Base-by-base conservation (phyloP, 2,329 filamentous ascomycete species). In the Zasmidium angulare region DNA sequence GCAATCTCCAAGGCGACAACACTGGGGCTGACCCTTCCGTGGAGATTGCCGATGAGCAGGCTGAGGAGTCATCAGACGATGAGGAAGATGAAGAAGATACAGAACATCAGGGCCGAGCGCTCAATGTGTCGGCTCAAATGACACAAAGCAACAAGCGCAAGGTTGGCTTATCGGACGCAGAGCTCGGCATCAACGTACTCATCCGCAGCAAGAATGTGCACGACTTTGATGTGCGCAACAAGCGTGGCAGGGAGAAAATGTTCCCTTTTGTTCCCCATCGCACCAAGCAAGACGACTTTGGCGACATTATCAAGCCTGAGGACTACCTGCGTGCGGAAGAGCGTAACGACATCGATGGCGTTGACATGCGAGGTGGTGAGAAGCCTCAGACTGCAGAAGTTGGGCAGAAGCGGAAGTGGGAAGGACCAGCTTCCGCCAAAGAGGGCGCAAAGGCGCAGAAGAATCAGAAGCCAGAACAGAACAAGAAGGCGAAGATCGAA, bases 361-460 rank as follows among this genome's bases (percentile, higher is more conserved):
- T 88, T 53, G 86, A 88, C 51, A 78, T 85, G 58, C 80, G 80
- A 36, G 75, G 78, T 20, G 79, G 82, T 31, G 79, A 79, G 14
- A 81, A 82, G 49, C 76, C 76, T 67, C 74, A 76, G 58, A 75
- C 78, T 58, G 73, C 76, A 47, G 70, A 75, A 11, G 82, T 96
- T 20, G 95, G 93, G 19, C 93, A 93, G 78, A 99, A 99, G 77
- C 86, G 95, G 61, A 96, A 91, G 75, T 98, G 93, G 91, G 90
- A 93, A 65, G 91, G 96, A 61, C 81, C 78, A 2, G 70, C 78
- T 10, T 50, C 50, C 22, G 36, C 51, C 20, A 23, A 56, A 72
- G 70, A 57, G 43, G 43, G 31, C 17, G 29, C 23, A 2, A 63
- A 63, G 22, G 84, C 81, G 66, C 93, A 90, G 72, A 84, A 88